Base-by-base conservation (phyloP, 2,329 filamentous ascomycete genomes). In the Ceratocystis diversiconidia region DNA sequence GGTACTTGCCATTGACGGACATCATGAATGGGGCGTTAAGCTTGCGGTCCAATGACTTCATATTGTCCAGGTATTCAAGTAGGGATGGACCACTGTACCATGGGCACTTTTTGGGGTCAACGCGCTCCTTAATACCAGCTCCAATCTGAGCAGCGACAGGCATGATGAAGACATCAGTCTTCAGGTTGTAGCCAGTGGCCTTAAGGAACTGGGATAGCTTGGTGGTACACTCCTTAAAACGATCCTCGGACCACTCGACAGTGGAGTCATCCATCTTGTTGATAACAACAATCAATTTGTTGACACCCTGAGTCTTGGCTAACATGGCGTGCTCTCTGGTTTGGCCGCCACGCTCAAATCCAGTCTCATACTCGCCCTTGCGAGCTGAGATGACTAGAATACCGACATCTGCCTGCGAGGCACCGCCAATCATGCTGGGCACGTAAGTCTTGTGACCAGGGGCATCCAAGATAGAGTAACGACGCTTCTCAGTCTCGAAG, bases 191-290 rank as follows among this genome's bases (percentile, higher is more conserved):
- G 30, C 92, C 92, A 10, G 95, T 88, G 64, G 85, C 89, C 79
- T 96, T 96, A 69, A 99, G 78, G 80, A 96, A 97, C 70, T 86
- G 83, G 17, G 85, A 76, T 62, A 99, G 84, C 79, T 97, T 99
- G 70, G 86, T 86, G 2, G 86, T 92, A 76, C 94, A 99, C 77
- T 99, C 94, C 72, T 90, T 86, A 79, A 90, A 99, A 66, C 94
- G 87, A 50, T 89, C 89, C 71, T 96, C 85, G 65, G 89, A 94
- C 95, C 95, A 99, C 73, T 96, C 85, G 63, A 99, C 95, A 2
- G 94, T 99, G 10, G 87, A 80, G 74, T 99, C 94, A 74, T 99
- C 94, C 95, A 99, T 99, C 82, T 99, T 99, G 84, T 99, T 99
- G 74, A 96, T 92, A 64, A 83, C 94, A 36, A 99, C 87, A 59